A percentile compares a stretch with the other conserved stretches of the same genome.
Conservation (phyloP, 2,329 filamentous ascomycete species). For the Drechslerella coelobrocha region DNA sequence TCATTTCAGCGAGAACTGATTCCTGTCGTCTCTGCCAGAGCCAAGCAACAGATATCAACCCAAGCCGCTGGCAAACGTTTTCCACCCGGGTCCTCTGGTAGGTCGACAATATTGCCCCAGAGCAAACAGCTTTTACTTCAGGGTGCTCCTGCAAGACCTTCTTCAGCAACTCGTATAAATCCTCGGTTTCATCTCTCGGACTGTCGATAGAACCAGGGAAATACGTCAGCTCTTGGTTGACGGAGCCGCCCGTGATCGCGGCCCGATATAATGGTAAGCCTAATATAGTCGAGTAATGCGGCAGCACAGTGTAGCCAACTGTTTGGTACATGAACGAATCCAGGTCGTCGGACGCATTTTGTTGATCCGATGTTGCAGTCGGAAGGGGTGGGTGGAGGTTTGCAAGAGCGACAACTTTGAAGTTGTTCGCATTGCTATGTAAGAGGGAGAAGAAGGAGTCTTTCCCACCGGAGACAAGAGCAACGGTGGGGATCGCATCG, state of each 20-base stretch:
- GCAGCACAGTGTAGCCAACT: constrained; percentile 84
- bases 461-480: constrained; percentile 92
- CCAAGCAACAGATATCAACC: constrained; percentile 80
- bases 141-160: constrained; percentile 74
- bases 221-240: constrained; percentile 77
- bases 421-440: constrained; percentile 85
- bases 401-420: constrained; percentile 83
- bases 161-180: constrained; percentile 76
- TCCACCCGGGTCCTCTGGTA: constrained; percentile 98
- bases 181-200: constrained; percentile 81
- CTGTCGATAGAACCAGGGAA: constrained; percentile 52
- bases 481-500: constrained; percentile 66
- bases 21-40: constrained; percentile 73
- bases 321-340: constrained; percentile 99
- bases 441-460: constrained; percentile 94
- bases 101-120: constrained; percentile 90
- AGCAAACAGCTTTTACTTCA: constrained; percentile 81
- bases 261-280: constrained; percentile 83
- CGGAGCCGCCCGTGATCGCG: constrained; percentile 73
- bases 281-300: constrained; percentile 80
- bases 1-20: constrained; percentile 80
- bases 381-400: constrained; percentile 74
- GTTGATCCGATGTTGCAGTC: constrained; percentile 11
- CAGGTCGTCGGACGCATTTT: constrained; percentile 66
- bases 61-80: constrained; percentile 83